Base-by-base conservation (phyloP, 495 filamentous ascomycete species). In the Cercophora newfieldiana region DNA sequence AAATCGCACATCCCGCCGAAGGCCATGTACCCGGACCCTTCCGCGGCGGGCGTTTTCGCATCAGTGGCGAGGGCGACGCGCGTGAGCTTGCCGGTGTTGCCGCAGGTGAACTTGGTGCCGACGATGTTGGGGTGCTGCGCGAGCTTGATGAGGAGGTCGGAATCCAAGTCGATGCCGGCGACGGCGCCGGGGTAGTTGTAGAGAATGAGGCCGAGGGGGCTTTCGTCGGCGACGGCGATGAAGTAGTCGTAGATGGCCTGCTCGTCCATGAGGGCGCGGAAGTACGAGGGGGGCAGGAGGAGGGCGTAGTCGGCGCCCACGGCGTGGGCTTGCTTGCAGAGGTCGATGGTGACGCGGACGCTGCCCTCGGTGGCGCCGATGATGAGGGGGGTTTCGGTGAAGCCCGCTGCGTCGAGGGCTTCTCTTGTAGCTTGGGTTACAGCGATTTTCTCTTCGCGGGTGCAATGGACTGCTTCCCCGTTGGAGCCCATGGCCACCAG, bases 101-200 rank as follows among this genome's bases (percentile, higher is more conserved):
- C 92, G 71, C 92, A 94, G 22, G 92, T 96, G 83, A 96, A 96
- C 75, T 96, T 96, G 54, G 91, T 93, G 58, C 92, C 91, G 64
- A 91, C 80, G 70, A 96, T 89, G 75, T 96, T 96, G 56, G 89
- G 88, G 74, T 96, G 91, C 67, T 89, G 78, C 22, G 90, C 91
- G 49, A 96, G 86, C 72, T 83, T 86, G 75, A 95, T 92, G 68
- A 96, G 85, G 57, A 95, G 84, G 73, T 96, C 92, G 33, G 88
- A 91, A 82, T 94, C 92, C 90, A 96, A 91, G 74, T 96, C 92
- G 71, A 96, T 91, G 28, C 92, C 92, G n/a, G 91, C 87, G 5
- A 96, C 92, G 37, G 92, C 92, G 37, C 92, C 92, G 1, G 92
- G 92, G 79, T 96, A 96, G 82, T 96, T 96, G 82, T 96, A 95